Evolutionary conservation across 768 basidiomycete genomes (phyloP), one percentile per base, ranked within the genome.

Genomic region (Psilocybe azurescens): DNA sequence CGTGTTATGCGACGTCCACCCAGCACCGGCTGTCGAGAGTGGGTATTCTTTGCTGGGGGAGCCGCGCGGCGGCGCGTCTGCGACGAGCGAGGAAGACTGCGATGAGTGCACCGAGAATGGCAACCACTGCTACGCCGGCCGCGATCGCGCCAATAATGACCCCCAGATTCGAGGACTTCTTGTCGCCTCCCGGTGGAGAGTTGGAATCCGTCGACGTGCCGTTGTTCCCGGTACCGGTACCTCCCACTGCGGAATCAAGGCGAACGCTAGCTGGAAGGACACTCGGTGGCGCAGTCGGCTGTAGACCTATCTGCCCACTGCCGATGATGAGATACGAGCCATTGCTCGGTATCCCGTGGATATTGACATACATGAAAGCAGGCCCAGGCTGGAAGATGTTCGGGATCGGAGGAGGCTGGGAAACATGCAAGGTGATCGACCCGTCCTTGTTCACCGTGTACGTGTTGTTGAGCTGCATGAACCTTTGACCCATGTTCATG

Each of bases 341-440:
- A 60, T 88, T 88, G 55, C 87, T 89, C 2, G 95, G 95, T 9
- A 97, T 85, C 49, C 94, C 95, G 64, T 89, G 81, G 65, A 97
- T 84, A 32, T 86, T 89, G 62, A 95, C 90, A 69, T 86, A 97
- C 61, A 95, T 61, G 63, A 95, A 78, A 1, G 85, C 90, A 6
- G 95, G 95, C 2, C 95, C 95, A 3, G 96, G 95, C 67, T 90
- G 88, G 79, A 97, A 84, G 67, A 97, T 66, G 70, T 91, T 89
- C 7, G 95, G 79, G 74, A 91, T 94, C 0, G 93, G 90, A 0
- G 93, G 93, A 6, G 86, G 81, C 72, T 95, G 95, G 1, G 90
- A 76, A 50, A 92, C 89, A 74, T 95, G 89, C 2, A 97, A 77
- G 8, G 82, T 84, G 65, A 93, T 88, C n/a, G 88, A 86, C 30